phyloP scores from a whole-genome alignment of 306 rosid genomes.

The Corylus americana region DNA sequence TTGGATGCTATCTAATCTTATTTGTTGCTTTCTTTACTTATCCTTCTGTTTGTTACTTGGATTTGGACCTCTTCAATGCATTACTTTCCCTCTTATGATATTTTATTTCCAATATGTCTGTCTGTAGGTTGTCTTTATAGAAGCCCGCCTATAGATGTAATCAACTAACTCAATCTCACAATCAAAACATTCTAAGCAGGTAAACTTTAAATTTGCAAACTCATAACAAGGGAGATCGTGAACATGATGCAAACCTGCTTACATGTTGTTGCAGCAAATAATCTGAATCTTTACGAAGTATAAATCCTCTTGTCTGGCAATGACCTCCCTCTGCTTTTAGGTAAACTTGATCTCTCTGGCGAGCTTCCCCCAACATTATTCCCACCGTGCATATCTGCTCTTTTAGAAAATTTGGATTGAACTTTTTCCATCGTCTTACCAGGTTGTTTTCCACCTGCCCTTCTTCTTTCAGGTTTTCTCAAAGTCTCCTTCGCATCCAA shows the following conservation, averaged over 20 bases:
- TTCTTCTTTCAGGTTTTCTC: constrained; percentile 35
- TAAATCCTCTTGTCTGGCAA: constrained; percentile 30
- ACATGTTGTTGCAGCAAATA: constrained; percentile 16
- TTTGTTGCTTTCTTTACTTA: background rate
- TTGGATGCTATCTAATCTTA: background rate
- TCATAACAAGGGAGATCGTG: constrained; percentile 13
- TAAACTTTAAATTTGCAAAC: constrained; percentile 16
- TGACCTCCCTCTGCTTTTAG: constrained; percentile 24
- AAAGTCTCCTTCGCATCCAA: constrained; percentile 14
- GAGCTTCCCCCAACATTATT: constrained; percentile 19
- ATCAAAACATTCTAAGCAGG: background rate
- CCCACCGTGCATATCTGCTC: constrained; percentile 21
- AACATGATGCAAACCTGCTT: constrained; percentile 30
- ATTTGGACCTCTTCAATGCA: background rate
- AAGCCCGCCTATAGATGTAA: background rate
- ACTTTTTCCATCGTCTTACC: constrained; percentile 19
- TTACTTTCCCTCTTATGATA: background rate
- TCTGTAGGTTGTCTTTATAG: background rate
- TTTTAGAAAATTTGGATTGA: constrained; percentile 23
- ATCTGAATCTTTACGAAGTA: constrained; percentile 19
- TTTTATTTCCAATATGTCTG: background rate
- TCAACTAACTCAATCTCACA: background rate
- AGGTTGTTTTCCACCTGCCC: constrained; percentile 6
- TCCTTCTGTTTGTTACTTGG: background rate
- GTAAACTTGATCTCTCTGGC: constrained; percentile 27